Evolutionary conservation across 2,329 filamentous ascomycete genomes (phyloP).

Genomic region (Aspergillus chevalieri): DNA sequence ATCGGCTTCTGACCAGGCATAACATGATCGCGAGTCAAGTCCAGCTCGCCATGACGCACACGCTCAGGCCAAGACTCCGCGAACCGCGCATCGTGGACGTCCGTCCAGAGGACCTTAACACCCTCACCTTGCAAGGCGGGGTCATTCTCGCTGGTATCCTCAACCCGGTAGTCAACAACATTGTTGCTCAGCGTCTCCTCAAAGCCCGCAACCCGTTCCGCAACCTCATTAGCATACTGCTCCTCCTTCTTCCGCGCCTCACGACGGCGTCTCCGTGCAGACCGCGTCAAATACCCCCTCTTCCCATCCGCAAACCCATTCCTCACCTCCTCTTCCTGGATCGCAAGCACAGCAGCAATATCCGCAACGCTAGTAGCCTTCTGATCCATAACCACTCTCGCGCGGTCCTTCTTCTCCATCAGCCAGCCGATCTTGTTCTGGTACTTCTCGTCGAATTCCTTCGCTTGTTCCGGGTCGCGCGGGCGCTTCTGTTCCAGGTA

Average conservation of each 20-base stretch:
- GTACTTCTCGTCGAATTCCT: conserved; percentile 37
- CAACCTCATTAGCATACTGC: conserved; percentile 16
- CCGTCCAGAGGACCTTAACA: conserved; percentile 43
- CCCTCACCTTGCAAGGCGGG: conserved; percentile 19
- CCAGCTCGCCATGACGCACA: conserved; percentile 39
- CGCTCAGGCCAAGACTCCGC: conserved; percentile 39
- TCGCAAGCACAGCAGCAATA: conserved; percentile 50
- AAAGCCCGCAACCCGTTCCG: conserved; percentile 17
- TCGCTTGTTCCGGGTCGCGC: conserved; percentile 31
- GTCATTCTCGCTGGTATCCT: conserved; percentile 17
- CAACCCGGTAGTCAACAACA: conserved; percentile 23
- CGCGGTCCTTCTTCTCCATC: conserved; percentile 45
- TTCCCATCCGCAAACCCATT: conserved; percentile 25
- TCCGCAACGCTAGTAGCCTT: conserved; percentile 59
- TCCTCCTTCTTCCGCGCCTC: conserved; percentile 22
- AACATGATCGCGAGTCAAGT: conserved; percentile 29
- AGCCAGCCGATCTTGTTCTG: conserved; percentile 37
- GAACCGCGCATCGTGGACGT: conserved; percentile 38
- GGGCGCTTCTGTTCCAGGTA: conserved; percentile 35
- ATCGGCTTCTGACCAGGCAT: conserved; percentile 26
- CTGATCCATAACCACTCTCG: conserved; percentile 56
- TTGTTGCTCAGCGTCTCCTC: conserved; percentile 12
- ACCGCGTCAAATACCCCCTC: conserved; percentile 27
- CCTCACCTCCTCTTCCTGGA: conserved; percentile 39
- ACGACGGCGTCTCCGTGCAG: conserved; percentile 24